Conservation (phyloP, 495 filamentous ascomycete genomes). For the Thozetella sp. region DNA sequence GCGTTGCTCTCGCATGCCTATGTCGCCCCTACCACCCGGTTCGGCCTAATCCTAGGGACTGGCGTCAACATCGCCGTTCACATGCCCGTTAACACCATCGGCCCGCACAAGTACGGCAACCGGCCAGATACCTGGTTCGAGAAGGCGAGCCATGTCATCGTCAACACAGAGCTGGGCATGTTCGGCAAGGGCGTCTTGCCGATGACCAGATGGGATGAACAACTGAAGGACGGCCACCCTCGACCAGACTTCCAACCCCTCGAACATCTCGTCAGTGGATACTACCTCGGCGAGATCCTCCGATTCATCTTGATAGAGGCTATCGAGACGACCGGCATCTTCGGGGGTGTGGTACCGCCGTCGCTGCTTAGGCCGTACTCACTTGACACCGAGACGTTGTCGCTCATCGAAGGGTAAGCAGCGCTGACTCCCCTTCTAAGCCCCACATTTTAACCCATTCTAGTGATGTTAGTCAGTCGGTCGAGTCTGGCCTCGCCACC, state of each 20-base stretch:
- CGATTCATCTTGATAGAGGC: conserved; percentile 70
- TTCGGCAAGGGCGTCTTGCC: conserved; percentile 70
- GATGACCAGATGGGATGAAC: conserved; percentile 72
- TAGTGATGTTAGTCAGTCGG: conserved; percentile 35
- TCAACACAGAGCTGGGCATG: conserved; percentile 90
- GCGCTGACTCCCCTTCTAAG: background rate
- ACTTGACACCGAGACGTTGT: conserved; percentile 62
- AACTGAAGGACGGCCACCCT: conserved; percentile 63
- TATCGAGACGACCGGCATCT: conserved; percentile 50
- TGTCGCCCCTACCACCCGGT: conserved; percentile 62
- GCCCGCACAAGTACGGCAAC: conserved; percentile 47
- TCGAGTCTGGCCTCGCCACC: conserved; percentile 25
- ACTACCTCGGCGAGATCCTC: conserved; percentile 83
- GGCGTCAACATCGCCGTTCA: conserved; percentile 57
- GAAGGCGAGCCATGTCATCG: conserved; percentile 57
- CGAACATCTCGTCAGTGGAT: conserved; percentile 80
- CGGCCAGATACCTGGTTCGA: conserved; percentile 58
- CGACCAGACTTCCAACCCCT: conserved; percentile 83
- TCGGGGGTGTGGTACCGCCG: conserved; percentile 58
- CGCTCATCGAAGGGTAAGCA: conserved; percentile 59
- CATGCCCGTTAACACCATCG: conserved; percentile 54
- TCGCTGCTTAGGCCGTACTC: conserved; percentile 54
- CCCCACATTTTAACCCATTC: background rate
- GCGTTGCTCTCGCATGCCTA: conserved; percentile 81
- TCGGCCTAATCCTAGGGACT: conserved; percentile 58